These are phyloP conservation scores for Globisporangium viniferum DNA, from an alignment of 352 stramenopile genomes.

Conservation along the genomic window DNA sequence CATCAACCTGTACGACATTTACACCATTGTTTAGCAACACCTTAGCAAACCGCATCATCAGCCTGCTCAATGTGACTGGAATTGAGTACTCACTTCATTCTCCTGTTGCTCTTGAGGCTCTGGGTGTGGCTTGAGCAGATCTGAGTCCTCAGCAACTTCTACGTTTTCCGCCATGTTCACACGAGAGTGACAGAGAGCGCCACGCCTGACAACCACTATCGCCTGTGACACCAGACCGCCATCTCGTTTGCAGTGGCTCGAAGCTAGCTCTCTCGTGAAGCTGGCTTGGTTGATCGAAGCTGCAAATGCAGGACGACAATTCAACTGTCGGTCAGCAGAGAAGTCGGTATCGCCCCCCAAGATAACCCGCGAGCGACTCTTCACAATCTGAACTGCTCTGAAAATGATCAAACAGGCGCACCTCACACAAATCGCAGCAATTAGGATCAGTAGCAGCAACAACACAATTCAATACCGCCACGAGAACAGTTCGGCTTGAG, in stretches of 20 bases:
- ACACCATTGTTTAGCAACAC: not conserved
- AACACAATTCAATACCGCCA: not conserved
- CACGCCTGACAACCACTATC: not conserved
- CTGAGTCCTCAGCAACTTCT: not conserved
- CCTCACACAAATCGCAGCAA: not conserved
- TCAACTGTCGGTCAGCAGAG: not conserved
- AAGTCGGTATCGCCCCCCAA: not conserved
- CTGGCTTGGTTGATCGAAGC: not conserved
- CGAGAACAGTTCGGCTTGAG: not conserved
- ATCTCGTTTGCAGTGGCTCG: not conserved
- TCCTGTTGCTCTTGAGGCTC: slow-evolving; percentile 1
- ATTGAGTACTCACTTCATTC: not conserved
- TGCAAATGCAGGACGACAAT: not conserved
- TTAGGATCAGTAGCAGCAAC: not conserved
- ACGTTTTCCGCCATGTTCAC: not conserved
- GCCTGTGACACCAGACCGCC: not conserved
- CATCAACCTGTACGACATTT: not conserved
- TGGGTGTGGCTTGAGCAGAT: not conserved
- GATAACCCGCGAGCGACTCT: slow-evolving; percentile 2
- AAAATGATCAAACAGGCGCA: not conserved
- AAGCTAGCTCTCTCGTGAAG: not conserved
- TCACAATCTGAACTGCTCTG: not conserved
- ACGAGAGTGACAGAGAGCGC: not conserved
- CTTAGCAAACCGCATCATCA: not conserved
- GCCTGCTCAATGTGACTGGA: not conserved